These are phyloP conservation scores for Trypanosoma caninum DNA, from an alignment of 208 protist genomes.

Conservation along the genomic window DNA sequence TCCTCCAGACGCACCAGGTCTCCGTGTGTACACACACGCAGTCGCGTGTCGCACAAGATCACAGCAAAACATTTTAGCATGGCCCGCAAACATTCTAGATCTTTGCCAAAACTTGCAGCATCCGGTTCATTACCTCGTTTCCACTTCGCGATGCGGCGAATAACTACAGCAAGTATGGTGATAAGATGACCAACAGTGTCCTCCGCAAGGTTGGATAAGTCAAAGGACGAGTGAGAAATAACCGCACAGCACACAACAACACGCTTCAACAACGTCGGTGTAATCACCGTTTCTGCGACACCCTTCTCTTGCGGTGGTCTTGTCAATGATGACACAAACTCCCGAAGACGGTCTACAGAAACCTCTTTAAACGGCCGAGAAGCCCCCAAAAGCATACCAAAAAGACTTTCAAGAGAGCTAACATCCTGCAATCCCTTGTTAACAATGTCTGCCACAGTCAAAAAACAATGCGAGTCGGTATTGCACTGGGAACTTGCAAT, in stretches of 20 bases:
- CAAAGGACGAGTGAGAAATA: conserved; percentile 53
- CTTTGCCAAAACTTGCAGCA: conserved; percentile 14
- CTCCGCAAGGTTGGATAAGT: conserved; percentile 33
- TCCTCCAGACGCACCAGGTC: conserved; percentile 77
- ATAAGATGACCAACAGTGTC: conserved; percentile 41
- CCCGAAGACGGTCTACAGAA: conserved; percentile 7
- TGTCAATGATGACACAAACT: conserved; percentile 29
- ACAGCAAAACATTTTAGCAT: conserved; percentile 44
- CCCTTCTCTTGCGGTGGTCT: background rate
- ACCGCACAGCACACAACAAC: conserved; percentile 48
- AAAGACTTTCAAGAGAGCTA: conserved; percentile 23
- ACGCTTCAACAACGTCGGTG: conserved; percentile 10
- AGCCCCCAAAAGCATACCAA: conserved; percentile 32
- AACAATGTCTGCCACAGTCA: conserved; percentile 13
- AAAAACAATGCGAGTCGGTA: conserved; percentile 1
- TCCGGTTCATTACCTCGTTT: background rate
- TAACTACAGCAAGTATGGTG: conserved; percentile 35
- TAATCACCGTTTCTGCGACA: background rate
- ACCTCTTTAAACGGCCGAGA: conserved; percentile 41
- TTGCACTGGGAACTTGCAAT: background rate
- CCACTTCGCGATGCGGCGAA: conserved; percentile 28
- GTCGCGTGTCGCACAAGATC: conserved; percentile 33
- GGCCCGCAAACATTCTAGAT: conserved; percentile 53
- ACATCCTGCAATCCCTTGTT: conserved; percentile 3
- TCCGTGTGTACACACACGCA: conserved; percentile 42